These are phyloP conservation scores for Lepidium sativum DNA, from an alignment of 345 rosid genomes.

Conservation along the genomic window DNA sequence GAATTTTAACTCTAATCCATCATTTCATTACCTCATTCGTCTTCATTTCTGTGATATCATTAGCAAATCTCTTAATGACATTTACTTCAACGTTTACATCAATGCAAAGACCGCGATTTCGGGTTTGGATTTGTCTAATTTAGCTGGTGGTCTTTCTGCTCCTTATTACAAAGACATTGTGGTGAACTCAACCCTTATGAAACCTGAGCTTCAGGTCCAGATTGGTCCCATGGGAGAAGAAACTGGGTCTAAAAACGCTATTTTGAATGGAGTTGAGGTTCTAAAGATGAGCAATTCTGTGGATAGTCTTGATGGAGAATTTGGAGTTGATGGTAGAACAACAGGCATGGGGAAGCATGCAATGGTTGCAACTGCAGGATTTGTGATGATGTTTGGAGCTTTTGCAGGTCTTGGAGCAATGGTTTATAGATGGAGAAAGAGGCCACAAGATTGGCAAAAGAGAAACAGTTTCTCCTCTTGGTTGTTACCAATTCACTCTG, in stretches of 20 bases:
- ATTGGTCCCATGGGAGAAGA: constrained; percentile 51
- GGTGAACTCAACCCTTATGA: constrained; percentile 41
- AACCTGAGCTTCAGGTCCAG: constrained; percentile 37
- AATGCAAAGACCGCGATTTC: constrained; percentile 51
- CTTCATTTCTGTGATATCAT: constrained; percentile 70
- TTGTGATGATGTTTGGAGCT: constrained; percentile 81
- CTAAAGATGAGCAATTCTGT: constrained; percentile 65
- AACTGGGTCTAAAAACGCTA: constrained; percentile 42
- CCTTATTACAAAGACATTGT: constrained; percentile 65
- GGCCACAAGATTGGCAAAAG: constrained; percentile 78
- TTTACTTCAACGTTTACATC: constrained; percentile 64
- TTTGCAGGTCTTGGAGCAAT: constrained; percentile 69
- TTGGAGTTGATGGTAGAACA: constrained; percentile 48
- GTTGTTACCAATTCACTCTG: constrained; percentile 60
- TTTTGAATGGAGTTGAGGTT: constrained; percentile 64
- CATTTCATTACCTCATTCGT: constrained; percentile 51
- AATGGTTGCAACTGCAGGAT: constrained; percentile 57
- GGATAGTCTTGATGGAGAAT: constrained; percentile 65
- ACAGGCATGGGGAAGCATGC: constrained; percentile 16
- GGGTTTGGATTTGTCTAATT: constrained; percentile 47
- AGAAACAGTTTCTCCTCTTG: constrained; percentile 76
- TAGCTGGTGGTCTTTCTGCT: constrained; percentile 36
- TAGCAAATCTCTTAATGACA: constrained; percentile 48
- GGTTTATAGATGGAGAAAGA: constrained; percentile 64
- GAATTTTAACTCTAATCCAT: constrained; percentile 41